Evolutionary conservation across 2,329 filamentous ascomycete species (phyloP).

Genomic region (Exophiala sideris): DNA sequence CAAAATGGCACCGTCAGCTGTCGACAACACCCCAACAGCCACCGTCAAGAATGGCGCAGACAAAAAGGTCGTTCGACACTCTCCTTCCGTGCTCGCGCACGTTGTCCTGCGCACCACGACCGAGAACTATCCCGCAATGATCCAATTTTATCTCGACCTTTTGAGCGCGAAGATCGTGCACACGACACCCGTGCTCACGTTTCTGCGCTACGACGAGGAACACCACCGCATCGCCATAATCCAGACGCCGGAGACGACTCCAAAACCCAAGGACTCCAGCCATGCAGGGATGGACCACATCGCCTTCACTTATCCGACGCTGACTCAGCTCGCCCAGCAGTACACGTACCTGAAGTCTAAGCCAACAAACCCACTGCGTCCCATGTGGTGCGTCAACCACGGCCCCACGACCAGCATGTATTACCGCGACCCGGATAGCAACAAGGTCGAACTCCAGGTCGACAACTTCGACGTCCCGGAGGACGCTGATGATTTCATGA

Average conservation of each 20-base stretch:
- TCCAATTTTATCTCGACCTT: no score
- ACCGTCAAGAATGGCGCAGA: no score
- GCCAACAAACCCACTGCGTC: conserved; percentile 33
- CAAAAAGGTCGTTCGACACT: no score
- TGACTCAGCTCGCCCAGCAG: conserved; percentile 36
- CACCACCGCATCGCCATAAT: conserved; percentile 44
- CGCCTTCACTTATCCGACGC: conserved; percentile 39
- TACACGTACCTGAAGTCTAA: conserved; percentile 30
- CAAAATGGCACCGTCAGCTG: no score
- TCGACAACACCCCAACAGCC: no score
- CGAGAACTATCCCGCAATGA: no score
- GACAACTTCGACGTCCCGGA: conserved; percentile 36
- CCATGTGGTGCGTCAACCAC: conserved; percentile 47
- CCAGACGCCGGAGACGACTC: conserved; percentile 27
- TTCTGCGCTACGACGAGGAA: conserved; percentile 10
- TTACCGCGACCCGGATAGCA: conserved; percentile 50
- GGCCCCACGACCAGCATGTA: conserved; percentile 48
- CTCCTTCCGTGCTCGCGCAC: no score
- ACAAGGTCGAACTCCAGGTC: conserved; percentile 47
- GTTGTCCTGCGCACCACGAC: no score
- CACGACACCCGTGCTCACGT: not conserved
- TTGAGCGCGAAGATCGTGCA: not conserved
- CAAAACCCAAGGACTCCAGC: conserved; percentile 12
- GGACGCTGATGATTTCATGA: conserved; percentile 3
- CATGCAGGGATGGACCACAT: conserved; percentile 36